Conservation (phyloP, 108 stramenopile species). For the Schizochytrium sp. region DNA sequence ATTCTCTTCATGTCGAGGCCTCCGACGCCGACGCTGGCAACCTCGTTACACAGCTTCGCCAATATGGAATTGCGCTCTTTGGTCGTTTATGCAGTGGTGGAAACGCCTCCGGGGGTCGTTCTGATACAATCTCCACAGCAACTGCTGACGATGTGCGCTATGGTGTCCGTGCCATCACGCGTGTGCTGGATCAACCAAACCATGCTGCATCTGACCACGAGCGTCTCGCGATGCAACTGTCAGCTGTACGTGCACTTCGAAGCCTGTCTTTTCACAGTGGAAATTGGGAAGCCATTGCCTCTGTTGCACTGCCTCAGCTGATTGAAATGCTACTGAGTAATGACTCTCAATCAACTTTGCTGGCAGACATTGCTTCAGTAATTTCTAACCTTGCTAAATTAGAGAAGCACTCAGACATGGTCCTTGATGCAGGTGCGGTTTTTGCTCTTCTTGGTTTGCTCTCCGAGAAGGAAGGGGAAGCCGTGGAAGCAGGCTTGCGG, state of each 20-base stretch:
- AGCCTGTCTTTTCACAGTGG: slow-evolving; percentile 51
- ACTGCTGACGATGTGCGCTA: slow-evolving; percentile 35
- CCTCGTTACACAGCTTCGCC: slow-evolving; percentile 16
- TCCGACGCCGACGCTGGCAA: not conserved
- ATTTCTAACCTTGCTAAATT: slow-evolving; percentile 44
- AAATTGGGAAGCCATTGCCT: slow-evolving; percentile 39
- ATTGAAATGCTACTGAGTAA: slow-evolving; percentile 27
- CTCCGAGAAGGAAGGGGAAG: slow-evolving; percentile 35
- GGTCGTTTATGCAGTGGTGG: slow-evolving; percentile 45
- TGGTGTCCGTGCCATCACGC: slow-evolving; percentile 57
- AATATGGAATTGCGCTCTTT: slow-evolving; percentile 46
- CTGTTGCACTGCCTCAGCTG: slow-evolving; percentile 41
- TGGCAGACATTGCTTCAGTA: slow-evolving; percentile 40
- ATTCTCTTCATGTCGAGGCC: not conserved
- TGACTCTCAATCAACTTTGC: slow-evolving; percentile 41
- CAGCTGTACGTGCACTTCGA: slow-evolving; percentile 36
- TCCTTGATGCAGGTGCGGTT: slow-evolving; percentile 35
- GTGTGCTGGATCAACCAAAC: not conserved
- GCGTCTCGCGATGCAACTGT: slow-evolving; percentile 40
- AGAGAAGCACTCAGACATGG: slow-evolving; percentile 47
- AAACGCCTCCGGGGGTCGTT: slow-evolving; percentile 8
- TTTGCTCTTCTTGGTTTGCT: slow-evolving; percentile 33
- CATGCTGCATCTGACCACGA: not conserved
- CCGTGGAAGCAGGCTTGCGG: slow-evolving; percentile 26
- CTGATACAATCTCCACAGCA: not conserved